phyloP scores from a whole-genome alignment of 768 basidiomycete genomes.

The Pisolithus orientalis region DNA sequence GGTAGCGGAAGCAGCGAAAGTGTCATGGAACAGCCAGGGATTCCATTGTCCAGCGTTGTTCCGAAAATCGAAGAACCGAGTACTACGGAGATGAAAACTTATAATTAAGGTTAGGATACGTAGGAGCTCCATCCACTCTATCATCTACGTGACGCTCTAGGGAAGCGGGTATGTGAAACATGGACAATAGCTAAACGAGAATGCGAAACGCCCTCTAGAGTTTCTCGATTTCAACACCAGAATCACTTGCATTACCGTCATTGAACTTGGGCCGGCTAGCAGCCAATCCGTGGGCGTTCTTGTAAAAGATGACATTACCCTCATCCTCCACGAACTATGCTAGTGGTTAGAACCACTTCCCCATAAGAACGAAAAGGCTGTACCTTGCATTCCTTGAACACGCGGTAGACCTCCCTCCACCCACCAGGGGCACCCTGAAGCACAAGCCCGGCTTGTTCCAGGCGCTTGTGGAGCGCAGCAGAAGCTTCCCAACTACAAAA shows the following conservation, averaged over 20 bases:
- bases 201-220: constrained; percentile 16
- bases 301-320: constrained; percentile 87
- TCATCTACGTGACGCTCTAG: neutral
- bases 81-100: neutral
- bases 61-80: no score
- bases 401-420: constrained; percentile 75
- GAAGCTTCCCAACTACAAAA: constrained; percentile 78
- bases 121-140: neutral
- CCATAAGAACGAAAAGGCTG: neutral
- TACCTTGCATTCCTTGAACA: constrained; percentile 74
- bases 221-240: constrained; percentile 54
- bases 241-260: constrained; percentile 57
- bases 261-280: constrained; percentile 57
- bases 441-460: constrained; percentile 50
- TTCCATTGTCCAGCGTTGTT: neutral
- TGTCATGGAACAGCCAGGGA: no score
- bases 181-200: neutral
- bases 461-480: constrained; percentile 72
- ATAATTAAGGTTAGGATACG: neutral
- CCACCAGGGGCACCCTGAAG: constrained; percentile 71
- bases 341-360: neutral
- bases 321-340: constrained; percentile 86
- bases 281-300: constrained; percentile 79
- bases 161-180: neutral
- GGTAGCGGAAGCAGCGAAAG: neutral